phyloP scores from a whole-genome alignment of 2,329 filamentous ascomycete species.

The Coleophoma eucalyptorum region DNA sequence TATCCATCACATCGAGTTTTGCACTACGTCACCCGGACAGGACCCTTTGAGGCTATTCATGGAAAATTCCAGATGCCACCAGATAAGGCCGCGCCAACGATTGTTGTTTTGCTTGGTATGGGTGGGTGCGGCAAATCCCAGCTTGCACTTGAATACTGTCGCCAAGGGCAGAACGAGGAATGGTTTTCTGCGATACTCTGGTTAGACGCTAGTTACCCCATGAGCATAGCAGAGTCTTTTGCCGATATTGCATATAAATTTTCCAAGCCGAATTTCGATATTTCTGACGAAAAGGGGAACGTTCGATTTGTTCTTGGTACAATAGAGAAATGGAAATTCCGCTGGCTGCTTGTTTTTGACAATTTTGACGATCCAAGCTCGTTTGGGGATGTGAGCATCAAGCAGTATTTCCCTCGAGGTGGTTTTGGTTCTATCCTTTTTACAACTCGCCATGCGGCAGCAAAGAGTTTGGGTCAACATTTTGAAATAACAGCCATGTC shows the following conservation, averaged over 20 bases:
- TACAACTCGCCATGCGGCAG: slow-evolving; percentile 10
- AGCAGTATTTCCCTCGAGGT: slow-evolving; percentile 9
- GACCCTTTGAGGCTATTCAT: too few relatives aligned
- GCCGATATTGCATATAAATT: slow-evolving; percentile 9
- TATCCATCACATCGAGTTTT: too few relatives aligned
- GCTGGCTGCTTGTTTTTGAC: slow-evolving; percentile 20
- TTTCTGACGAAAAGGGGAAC: slow-evolving; percentile 1
- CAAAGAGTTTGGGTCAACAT: slow-evolving; percentile 1
- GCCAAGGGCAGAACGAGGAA: background rate
- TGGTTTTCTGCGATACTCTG: slow-evolving; percentile 13
- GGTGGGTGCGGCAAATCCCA: slow-evolving; percentile 18
- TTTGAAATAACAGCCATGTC: slow-evolving; percentile 10
- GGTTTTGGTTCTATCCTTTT: slow-evolving; percentile 11
- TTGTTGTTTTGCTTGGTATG: slow-evolving; percentile 13
- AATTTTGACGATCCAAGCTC: slow-evolving; percentile 15
- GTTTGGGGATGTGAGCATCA: background rate
- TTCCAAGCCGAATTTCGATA: background rate
- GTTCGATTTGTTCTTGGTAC: slow-evolving; percentile 3
- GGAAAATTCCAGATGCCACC: too few relatives aligned
- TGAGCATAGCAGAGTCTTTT: slow-evolving; percentile 7
- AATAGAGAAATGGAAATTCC: slow-evolving; percentile 2
- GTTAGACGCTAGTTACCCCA: slow-evolving; percentile 15
- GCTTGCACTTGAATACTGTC: slow-evolving; percentile 18
- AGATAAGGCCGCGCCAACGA: background rate
- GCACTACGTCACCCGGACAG: too few relatives aligned